phyloP scores from a whole-genome alignment of 2,329 filamentous ascomycete genomes.

The Fusarium ambrosium region DNA sequence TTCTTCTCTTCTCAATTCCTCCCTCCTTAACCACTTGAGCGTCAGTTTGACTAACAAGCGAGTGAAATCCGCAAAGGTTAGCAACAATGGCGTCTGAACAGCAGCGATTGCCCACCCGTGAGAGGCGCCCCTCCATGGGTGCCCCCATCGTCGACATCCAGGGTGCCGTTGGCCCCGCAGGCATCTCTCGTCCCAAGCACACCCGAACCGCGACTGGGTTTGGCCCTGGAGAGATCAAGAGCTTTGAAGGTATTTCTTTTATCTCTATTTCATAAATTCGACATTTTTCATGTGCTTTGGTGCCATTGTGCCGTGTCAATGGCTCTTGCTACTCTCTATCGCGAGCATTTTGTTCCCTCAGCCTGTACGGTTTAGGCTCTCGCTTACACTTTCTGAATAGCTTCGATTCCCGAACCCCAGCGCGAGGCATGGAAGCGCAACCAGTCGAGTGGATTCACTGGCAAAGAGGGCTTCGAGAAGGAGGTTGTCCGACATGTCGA shows the following conservation, averaged over 20 bases:
- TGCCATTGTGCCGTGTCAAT: conserved; percentile 19
- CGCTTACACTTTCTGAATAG: conserved; percentile 53
- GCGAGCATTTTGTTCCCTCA: not conserved
- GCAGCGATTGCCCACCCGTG: conserved; percentile 66
- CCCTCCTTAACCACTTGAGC: conserved; percentile 15
- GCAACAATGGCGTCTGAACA: conserved; percentile 53
- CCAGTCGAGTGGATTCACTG: conserved; percentile 76
- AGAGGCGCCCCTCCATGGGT: conserved; percentile 85
- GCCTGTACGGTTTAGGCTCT: not conserved
- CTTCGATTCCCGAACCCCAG: conserved; percentile 88
- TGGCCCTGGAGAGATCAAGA: conserved; percentile 91
- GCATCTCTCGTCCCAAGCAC: conserved; percentile 91
- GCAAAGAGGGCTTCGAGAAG: conserved; percentile 85
- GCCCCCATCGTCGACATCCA: conserved; percentile 89
- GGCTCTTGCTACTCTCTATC: not conserved
- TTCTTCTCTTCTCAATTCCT: conserved; percentile 16
- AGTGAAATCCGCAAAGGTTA: conserved; percentile 13
- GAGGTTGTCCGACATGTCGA: conserved; percentile 96
- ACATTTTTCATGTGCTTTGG: not conserved
- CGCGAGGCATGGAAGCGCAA: conserved; percentile 81
- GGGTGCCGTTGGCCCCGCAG: conserved; percentile 87
- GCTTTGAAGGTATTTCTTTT: conserved; percentile 79
- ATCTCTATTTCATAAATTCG: not conserved
- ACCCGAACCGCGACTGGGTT: conserved; percentile 97
- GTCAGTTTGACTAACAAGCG: conserved; percentile 30